phyloP scores from a whole-genome alignment of 352 stramenopile species.

The Phytophthora podocarpi region DNA sequence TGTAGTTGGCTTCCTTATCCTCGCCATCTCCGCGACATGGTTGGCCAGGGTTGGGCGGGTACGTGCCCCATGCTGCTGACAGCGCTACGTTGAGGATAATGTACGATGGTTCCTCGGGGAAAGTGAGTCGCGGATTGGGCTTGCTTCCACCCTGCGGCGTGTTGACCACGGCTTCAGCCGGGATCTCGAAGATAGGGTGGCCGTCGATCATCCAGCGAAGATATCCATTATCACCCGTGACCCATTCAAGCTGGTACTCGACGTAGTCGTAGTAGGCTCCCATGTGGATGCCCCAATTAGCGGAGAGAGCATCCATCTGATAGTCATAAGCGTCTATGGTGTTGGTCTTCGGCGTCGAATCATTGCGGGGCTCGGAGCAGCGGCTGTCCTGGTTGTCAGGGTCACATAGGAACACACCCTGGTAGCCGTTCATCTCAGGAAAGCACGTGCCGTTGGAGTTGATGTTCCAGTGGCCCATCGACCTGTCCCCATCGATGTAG shows the following conservation, averaged over 20 bases:
- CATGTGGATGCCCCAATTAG: conserved; percentile 87
- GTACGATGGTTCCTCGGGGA: conserved; percentile 93
- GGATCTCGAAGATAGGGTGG: conserved; percentile 89
- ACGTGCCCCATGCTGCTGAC: conserved; percentile 84
- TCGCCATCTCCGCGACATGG: conserved; percentile 52
- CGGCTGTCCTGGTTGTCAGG: conserved; percentile 58
- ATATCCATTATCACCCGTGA: conserved; percentile 57
- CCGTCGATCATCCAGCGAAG: conserved; percentile 83
- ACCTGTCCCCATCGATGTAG: conserved; percentile 41
- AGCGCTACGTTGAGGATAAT: conserved; percentile 95
- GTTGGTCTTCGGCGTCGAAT: conserved; percentile 44
- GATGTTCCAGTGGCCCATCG: conserved; percentile 50
- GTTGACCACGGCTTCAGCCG: conserved; percentile 55
- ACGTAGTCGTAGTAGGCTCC: conserved; percentile 82
- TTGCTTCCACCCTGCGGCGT: conserved; percentile 62
- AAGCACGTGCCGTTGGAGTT: conserved; percentile 73
- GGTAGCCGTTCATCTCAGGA: conserved; percentile 65
- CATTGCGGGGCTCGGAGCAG: conserved; percentile 44
- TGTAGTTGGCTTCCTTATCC: conserved; percentile 41
- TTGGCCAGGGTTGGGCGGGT: conserved; percentile 57
- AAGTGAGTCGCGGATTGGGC: conserved; percentile 59
- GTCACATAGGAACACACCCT: conserved; percentile 58
- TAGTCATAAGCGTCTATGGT: conserved; percentile 69
- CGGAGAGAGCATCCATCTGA: conserved; percentile 94
- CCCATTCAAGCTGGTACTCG: conserved; percentile 78